Evolutionary conservation across 495 filamentous ascomycete species (phyloP), one percentile per base, ranked within the genome.

Genomic region (Aspergillus nanangensis): DNA sequence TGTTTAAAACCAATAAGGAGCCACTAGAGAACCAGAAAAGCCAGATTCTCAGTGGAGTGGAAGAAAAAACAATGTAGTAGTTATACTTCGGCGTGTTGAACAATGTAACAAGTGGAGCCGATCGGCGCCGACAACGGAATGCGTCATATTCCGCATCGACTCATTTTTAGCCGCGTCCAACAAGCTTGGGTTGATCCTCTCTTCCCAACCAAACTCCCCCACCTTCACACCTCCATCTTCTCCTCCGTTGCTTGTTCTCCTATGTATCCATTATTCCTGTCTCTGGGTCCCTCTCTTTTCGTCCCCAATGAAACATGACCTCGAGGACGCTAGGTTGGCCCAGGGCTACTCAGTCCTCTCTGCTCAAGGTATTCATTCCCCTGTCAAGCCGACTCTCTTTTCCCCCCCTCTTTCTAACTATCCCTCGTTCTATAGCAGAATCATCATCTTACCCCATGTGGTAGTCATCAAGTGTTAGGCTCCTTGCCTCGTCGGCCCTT

Each of bases 1-100:
- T 63, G 35, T 72, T 74, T 40, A 49, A 71, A 49, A 67, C 69
- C 2, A 62, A 57, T 15, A 29, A 36, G 27, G 56, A 51, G 14
- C 56, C 69, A 44, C 48, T 74, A 37, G 45, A 54, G 38, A 56
- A 44, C 23, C 15, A 20, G n/a, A 25, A 55, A 19, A 61, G 54
- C 40, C 48, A 55, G 7, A 60, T 64, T n/a, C 27, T 55, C 15
- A 15, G 14, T 5, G 8, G 4, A 3, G 37, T 18, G 37, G 3
- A 18, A 18, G 20, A 35, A n/a, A n/a, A n/a, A n/a, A n/a, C n/a
- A n/a, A n/a, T n/a, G n/a, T n/a, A n/a, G n/a, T n/a, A n/a, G n/a
- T n/a, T n/a, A n/a, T n/a, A n/a, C n/a, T n/a, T n/a, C n/a, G n/a
- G n/a, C n/a, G n/a, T n/a, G n/a, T 22, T 20, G 36, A 29, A n/a